A percentile compares a stretch with the other conserved stretches of the same genome.
phyloP scores from a whole-genome alignment of 2,329 filamentous ascomycete genomes.

The Neonectria sp. region DNA sequence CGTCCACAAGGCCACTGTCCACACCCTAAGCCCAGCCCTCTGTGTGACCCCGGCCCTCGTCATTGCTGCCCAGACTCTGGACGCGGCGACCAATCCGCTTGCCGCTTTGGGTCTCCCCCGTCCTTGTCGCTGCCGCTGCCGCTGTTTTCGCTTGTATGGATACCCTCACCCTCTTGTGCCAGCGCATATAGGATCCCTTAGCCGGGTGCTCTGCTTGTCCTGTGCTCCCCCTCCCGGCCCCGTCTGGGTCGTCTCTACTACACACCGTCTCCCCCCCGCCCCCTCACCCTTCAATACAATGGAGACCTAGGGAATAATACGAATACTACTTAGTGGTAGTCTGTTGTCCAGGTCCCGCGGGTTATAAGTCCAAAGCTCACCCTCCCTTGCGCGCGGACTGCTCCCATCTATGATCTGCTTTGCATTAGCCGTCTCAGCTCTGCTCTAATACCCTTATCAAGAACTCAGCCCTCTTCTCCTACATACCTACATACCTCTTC shows the following conservation, averaged over 20 bases:
- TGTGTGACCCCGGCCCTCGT: constrained; percentile 26
- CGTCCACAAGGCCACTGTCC: constrained; percentile 20
- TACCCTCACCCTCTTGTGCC: constrained; percentile 42
- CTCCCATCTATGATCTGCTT: constrained; percentile 1
- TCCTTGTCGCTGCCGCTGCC: constrained; percentile 13
- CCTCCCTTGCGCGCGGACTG: constrained; percentile 27
- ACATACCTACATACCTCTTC: background rate
- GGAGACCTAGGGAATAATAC: constrained; percentile 10
- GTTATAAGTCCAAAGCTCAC: constrained; percentile 29
- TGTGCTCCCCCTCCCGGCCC: constrained; percentile 41
- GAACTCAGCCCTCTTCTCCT: background rate
- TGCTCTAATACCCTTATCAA: constrained; percentile 8
- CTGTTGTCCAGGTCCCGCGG: constrained; percentile 21
- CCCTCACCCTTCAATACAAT: constrained; percentile 30
- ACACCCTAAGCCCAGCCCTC: constrained; percentile 22
- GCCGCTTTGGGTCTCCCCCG: constrained; percentile 23
- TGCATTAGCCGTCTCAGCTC: constrained; percentile 2
- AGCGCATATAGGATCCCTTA: constrained; percentile 44
- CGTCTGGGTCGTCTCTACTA: constrained; percentile 40
- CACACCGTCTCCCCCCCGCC: constrained; percentile 31
- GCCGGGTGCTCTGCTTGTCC: constrained; percentile 37
- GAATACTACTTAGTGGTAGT: constrained; percentile 2
- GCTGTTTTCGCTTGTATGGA: constrained; percentile 31
- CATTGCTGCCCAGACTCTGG: constrained; percentile 36
- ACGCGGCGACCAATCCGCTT: constrained; percentile 16